These are phyloP conservation scores for Candida mesenterica DNA, from an alignment of 1,139 yeast genomes.

Conservation along the genomic window DNA sequence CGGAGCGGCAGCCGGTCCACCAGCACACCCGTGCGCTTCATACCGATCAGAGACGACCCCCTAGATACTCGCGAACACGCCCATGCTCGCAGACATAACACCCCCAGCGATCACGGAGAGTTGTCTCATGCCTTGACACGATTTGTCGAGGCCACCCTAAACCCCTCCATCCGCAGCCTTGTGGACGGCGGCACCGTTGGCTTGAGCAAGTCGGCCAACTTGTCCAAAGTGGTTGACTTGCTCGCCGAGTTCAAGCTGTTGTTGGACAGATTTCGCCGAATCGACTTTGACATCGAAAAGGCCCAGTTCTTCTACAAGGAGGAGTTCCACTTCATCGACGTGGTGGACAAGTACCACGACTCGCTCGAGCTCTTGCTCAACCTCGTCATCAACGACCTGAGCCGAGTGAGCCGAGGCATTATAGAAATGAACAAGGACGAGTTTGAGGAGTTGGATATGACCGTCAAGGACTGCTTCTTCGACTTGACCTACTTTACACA, in stretches of 20 bases:
- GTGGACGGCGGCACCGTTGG: conserved; percentile 13
- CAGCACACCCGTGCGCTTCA: too few species aligned
- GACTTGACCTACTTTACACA: conserved; percentile 16
- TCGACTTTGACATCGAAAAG: conserved; percentile 4
- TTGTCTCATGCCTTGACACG: too few species aligned
- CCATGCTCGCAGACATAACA: too few species aligned
- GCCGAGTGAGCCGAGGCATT: conserved; percentile 5
- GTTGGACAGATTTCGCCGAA: conserved; percentile 1
- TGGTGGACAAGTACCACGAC: conserved; percentile 11
- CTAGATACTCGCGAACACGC: too few species aligned
- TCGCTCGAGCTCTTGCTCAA: conserved; percentile 8
- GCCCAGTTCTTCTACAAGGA: conserved; percentile 13
- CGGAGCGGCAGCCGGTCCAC: too few species aligned
- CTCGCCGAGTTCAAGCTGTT: conserved; percentile 3
- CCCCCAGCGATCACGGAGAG: too few species aligned
- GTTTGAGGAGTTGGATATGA: conserved; percentile 16
- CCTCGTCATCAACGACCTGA: conserved; percentile 4
- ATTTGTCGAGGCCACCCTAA: neutral
- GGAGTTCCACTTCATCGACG: conserved; percentile 15
- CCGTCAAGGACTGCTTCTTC: conserved; percentile 16
- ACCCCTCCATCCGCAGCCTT: conserved; percentile 3
- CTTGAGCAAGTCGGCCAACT: conserved; percentile 9
- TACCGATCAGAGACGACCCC: too few species aligned
- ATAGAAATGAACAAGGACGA: conserved; percentile 10
- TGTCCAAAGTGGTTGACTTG: conserved; percentile 5